Conservation (phyloP, 202 grass and related monocot genomes). For the Zizania palustris region DNA sequence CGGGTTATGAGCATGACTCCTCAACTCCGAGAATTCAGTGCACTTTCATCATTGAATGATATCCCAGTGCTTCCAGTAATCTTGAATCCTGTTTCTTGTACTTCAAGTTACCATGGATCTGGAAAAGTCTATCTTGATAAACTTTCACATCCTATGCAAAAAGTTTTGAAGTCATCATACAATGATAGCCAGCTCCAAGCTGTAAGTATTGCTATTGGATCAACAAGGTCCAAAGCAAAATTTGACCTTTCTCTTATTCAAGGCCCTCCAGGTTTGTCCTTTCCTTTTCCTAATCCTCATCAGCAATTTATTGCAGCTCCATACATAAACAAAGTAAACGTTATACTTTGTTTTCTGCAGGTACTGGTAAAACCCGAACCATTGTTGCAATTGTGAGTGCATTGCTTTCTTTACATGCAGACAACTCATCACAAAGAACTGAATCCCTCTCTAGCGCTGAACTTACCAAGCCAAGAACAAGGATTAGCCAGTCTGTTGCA, state of each 20-base stretch:
- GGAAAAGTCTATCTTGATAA: conserved; percentile 61
- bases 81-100: conserved; percentile 64
- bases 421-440: conserved; percentile 40
- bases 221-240: conserved; percentile 42
- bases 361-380: conserved; percentile 78
- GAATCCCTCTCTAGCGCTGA: conserved; percentile 35
- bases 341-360: conserved; percentile 50
- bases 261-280: conserved; percentile 86
- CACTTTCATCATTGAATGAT: conserved; percentile 83
- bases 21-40: conserved; percentile 88
- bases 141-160: conserved; percentile 58
- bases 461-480: conserved; percentile 61
- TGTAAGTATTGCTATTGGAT: conserved; percentile 62
- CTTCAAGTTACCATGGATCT: conserved; percentile 51
- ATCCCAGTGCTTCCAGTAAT: conserved; percentile 91
- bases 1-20: conserved; percentile 88
- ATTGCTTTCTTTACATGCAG: conserved; percentile 58
- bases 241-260: conserved; percentile 93
- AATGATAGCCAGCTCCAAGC: conserved; percentile 89
- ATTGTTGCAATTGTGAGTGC: conserved; percentile 73
- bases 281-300: conserved; percentile 34
- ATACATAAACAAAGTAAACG: background rate
- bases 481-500: conserved; percentile 65
- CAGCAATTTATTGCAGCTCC: conserved; percentile 16
- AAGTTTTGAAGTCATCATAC: conserved; percentile 72